Evolutionary conservation across 176 grass and related monocot genomes (phyloP), one percentile per base, ranked within the genome.

Genomic region (Raddia distichophylla): DNA sequence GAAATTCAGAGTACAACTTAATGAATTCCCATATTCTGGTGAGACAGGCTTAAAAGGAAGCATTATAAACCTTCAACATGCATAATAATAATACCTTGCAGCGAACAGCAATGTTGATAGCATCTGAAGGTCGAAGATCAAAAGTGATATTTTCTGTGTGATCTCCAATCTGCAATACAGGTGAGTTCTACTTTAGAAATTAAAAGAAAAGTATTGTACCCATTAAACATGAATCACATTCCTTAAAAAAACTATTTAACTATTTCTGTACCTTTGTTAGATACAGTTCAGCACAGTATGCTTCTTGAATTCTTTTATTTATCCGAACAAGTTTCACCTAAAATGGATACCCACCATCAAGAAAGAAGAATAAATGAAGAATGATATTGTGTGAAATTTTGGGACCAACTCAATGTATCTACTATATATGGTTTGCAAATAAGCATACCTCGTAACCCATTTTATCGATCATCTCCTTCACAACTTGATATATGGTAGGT

Each of bases 91-190:
- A 79, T 73, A 97, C 92, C 95, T 98, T 98, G 88, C 92, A 98
- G 77, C 90, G 90, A 89, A 98, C 92, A 84, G 95, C 95, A 56
- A 98, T 88, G 63, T 98, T 98, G 64, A 98, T 91, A 57, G 95
- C 95, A 78, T 98, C 95, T 56, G 95, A 98, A 85, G 95, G 95
- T 60, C 90, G 86, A 63, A 91, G 89, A 89, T 98, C 95, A 68
- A 98, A 89, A 22, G 75, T 92, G 42, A 92, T 83, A 50, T 64
- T 86, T 19, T 98, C 95, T 50, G 57, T 87, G 61, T 90, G 88
- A 87, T 94, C 67, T 44, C 88, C 92, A 74, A 86, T 84, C 95
- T 94, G 78, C 69, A 85, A 54, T 77, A 66, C 22, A 57, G 7
- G 46, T 12, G 42, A 45, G 34, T 53, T 81, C 32, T 69, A 72